These are phyloP conservation scores for Epichloe typhina DNA, from an alignment of 2,329 filamentous ascomycete genomes.

Conservation along the genomic window DNA sequence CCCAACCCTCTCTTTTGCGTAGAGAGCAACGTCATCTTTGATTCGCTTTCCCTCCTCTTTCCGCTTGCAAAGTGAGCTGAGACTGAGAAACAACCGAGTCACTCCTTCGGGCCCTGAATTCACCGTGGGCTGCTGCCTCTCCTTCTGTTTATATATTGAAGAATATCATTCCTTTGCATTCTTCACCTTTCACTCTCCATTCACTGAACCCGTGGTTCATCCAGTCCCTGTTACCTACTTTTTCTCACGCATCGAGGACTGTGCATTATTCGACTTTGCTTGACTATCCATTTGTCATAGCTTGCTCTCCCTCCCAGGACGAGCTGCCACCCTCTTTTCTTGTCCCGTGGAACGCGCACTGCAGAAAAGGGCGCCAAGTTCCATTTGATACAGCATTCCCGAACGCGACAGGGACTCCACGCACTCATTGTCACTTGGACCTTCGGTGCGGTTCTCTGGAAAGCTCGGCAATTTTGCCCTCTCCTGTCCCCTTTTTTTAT, in stretches of 20 bases:
- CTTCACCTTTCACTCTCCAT: not conserved
- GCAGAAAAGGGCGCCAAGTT: not conserved
- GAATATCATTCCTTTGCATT: not conserved
- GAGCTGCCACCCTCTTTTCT: not conserved
- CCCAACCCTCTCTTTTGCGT: constrained; percentile 6
- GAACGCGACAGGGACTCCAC: not conserved
- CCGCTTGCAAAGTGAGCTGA: not conserved
- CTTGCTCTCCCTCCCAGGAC: no score
- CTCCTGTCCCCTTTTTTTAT: not conserved
- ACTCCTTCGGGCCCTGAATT: not conserved
- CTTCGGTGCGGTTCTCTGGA: not conserved
- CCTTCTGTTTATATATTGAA: constrained; percentile 1
- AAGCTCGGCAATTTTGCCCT: no score
- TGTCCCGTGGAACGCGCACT: not conserved
- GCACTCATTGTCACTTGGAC: not conserved
- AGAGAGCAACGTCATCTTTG: constrained; percentile 9
- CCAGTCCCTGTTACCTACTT: not conserved
- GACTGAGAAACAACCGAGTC: not conserved
- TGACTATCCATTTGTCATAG: not conserved
- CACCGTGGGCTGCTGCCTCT: not conserved
- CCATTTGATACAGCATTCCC: not conserved
- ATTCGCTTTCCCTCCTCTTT: not conserved
- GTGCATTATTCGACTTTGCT: not conserved
- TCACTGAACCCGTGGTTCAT: not conserved
- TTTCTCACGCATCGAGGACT: not conserved